A percentile compares a stretch with the other conserved stretches of the same genome.
Conservation (phyloP, 192 early-diverging fungal genomes). For the Gryganskiella cystojenkinii region DNA sequence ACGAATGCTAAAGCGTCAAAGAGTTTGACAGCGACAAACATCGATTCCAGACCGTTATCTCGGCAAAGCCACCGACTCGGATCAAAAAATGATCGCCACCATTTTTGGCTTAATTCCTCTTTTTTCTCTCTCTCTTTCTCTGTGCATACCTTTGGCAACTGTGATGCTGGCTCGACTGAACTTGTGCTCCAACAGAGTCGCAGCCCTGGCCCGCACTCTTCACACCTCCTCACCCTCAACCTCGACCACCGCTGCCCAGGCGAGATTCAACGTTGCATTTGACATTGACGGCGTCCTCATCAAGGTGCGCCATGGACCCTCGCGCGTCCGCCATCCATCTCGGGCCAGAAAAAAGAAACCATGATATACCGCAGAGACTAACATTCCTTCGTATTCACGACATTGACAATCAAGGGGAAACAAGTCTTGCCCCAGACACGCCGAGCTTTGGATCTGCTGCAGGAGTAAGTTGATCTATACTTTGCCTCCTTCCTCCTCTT, state of each 20-base stretch:
- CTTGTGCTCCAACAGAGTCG: not conserved
- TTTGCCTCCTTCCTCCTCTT: no score
- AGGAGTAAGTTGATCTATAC: constrained; percentile 59
- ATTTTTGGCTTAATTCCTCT: no score
- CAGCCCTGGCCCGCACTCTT: not conserved
- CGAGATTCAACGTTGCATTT: constrained; percentile 66
- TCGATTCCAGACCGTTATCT: no score
- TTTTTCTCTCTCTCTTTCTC: no score
- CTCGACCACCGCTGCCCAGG: constrained; percentile 12
- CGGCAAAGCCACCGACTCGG: no score
- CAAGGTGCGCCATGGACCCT: constrained; percentile 66
- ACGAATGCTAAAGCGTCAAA: no score
- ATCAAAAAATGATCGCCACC: no score
- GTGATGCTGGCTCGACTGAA: no score
- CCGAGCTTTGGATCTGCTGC: constrained; percentile 73
- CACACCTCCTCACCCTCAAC: no score
- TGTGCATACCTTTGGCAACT: no score
- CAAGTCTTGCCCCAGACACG: constrained; percentile 72
- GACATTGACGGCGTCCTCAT: constrained; percentile 91
- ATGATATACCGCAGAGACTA: not conserved
- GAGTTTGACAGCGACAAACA: no score
- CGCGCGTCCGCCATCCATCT: not conserved
- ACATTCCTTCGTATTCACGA: not conserved
- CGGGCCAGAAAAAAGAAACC: not conserved
- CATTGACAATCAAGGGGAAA: constrained; percentile 60